A percentile compares a stretch with the other conserved stretches of the same genome.
Evolutionary conservation across 306 rosid species (phyloP).

Genomic region (Spatholobus suberectus): DNA sequence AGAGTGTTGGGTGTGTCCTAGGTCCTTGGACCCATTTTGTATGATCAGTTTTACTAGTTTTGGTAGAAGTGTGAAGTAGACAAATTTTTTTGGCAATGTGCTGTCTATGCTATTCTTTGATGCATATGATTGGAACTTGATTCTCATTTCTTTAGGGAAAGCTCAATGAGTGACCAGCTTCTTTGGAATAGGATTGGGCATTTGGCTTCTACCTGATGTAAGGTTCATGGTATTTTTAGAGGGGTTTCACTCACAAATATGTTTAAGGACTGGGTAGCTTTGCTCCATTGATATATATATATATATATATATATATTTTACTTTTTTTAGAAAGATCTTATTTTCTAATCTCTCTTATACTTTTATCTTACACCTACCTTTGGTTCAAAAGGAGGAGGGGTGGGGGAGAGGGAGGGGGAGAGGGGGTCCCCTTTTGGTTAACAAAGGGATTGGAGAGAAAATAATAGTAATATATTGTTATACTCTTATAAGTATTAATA

Average conservation of each 20-base stretch:
- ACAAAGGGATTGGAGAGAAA: background rate
- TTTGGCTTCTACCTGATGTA: background rate
- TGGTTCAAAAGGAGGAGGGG: background rate
- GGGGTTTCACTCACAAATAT: background rate
- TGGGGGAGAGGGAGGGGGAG: too few species aligned
- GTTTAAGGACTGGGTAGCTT: background rate
- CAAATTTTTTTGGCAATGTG: background rate
- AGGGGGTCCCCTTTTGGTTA: background rate
- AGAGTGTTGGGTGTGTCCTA: background rate
- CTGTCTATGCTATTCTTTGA: background rate
- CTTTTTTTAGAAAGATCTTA: background rate
- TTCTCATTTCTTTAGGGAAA: background rate
- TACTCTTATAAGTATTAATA: too few species aligned
- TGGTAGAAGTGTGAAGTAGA: background rate
- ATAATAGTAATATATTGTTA: too few species aligned
- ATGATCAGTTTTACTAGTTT: background rate
- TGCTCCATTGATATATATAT: background rate
- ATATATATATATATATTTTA: too few species aligned
- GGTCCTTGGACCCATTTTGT: background rate
- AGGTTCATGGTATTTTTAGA: background rate
- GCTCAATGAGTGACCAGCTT: background rate
- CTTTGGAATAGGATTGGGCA: background rate
- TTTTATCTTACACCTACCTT: background rate
- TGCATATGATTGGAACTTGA: background rate
- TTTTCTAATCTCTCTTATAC: background rate